Evolutionary conservation across 257 asterid genomes (phyloP), one percentile per base, ranked within the genome.

Genomic region (Catharanthus roseus): DNA sequence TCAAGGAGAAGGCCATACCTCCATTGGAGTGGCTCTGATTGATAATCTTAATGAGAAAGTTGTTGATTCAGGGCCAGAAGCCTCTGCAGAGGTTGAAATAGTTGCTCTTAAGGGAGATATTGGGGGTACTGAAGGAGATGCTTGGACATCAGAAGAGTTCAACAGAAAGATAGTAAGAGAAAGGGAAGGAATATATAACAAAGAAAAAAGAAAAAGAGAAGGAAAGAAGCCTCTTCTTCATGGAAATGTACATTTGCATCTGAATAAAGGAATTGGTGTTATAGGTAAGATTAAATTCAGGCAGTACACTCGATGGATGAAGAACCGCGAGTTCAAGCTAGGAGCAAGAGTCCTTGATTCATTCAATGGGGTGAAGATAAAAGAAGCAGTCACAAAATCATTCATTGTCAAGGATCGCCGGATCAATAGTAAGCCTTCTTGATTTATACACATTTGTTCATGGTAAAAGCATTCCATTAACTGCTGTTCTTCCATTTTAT

Each of bases 381-480:
- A 67, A 64, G 86, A 86, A 75, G 91, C 81, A 50, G 54, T 65
- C 75, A 77, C 91, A 4, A 50, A 62, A 23, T 69, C 87, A 2
- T 88, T 88, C 61, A 28, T 21, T 72, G 85, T 86, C 72, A 45
- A 10, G 69, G 95, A 88, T 66, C 44, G 71, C 6, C 85, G 92
- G 12, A 12, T 38, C 34, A 51, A 29, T 24, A 34, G 95, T 86
- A 81, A 77, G 87, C 68, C 45, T 36, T 49, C 73, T 75, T 74
- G 77, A 79, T 88, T 33, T 39, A 10, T 71, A 57, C 2, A 16
- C 21, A 26, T 5, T 57, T 57, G 38, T 57, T 57, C 12, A 16
- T 54, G 64, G 38, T 26, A 57, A 57, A 38, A 38, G 42, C 42
- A 38, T 29, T 13, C 42, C 1, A 15, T n/a, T 33, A 12, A 11